Evolutionary conservation across 169 alveolate genomes (phyloP).

Genomic region (Plasmodium ovale): DNA sequence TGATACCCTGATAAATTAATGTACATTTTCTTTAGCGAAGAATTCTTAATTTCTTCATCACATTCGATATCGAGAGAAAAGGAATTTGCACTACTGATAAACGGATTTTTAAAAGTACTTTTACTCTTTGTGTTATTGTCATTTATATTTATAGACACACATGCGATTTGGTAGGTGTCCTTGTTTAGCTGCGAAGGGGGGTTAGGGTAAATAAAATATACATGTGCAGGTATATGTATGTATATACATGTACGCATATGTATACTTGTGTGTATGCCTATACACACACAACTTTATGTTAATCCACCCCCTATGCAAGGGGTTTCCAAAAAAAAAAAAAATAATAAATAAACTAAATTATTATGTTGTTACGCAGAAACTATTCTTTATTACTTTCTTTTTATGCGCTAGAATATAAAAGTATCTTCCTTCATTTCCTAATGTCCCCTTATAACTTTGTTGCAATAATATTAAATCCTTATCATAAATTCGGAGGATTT

Average conservation of each 20-base stretch:
- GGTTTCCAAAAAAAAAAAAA: neutral
- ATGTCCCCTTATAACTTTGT: slow-evolving; percentile 49
- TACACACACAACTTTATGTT: neutral
- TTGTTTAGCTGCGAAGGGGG: slow-evolving; percentile 17
- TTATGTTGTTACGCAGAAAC: too few relatives aligned
- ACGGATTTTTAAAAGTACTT: slow-evolving; percentile 19
- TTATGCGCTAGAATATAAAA: slow-evolving; percentile 43
- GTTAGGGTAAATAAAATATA: neutral
- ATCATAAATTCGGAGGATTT: slow-evolving; percentile 32
- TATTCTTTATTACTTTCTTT: slow-evolving; percentile 22
- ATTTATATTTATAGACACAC: slow-evolving; percentile 37
- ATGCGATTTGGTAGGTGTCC: slow-evolving; percentile 19
- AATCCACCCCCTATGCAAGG: too few relatives aligned
- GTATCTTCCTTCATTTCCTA: slow-evolving; percentile 42
- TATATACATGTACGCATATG: neutral
- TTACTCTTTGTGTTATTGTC: slow-evolving; percentile 24
- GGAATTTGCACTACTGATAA: slow-evolving; percentile 16
- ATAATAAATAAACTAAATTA: too few relatives aligned
- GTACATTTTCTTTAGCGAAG: slow-evolving; percentile 31
- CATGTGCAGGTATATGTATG: neutral
- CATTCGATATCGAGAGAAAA: slow-evolving; percentile 48
- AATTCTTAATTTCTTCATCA: slow-evolving; percentile 41
- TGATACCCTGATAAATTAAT: slow-evolving; percentile 43
- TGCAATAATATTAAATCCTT: slow-evolving; percentile 25
- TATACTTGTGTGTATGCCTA: slow-evolving; percentile 2